These are phyloP conservation scores for Diaporthe citrichinensis DNA, from an alignment of 2,329 filamentous ascomycete species.

Conservation along the genomic window DNA sequence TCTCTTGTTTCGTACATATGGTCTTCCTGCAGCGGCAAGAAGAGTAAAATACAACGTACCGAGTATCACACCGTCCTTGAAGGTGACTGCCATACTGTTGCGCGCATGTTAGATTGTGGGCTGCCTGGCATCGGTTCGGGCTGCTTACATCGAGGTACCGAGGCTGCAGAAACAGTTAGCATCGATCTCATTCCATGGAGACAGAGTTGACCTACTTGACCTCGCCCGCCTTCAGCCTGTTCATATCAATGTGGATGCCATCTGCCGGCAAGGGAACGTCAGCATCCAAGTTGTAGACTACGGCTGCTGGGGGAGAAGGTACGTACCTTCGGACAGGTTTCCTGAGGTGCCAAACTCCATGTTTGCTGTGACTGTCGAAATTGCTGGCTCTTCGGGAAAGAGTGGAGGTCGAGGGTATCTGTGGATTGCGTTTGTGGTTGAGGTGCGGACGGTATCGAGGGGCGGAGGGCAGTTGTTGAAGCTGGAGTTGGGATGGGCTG, in stretches of 20 bases:
- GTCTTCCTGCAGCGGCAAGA: background rate
- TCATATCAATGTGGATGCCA: slow-evolving; percentile 99
- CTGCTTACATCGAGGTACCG: slow-evolving; percentile 90
- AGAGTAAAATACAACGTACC: slow-evolving; percentile 61
- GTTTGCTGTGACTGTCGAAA: slow-evolving; percentile 47
- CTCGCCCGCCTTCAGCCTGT: slow-evolving; percentile 97
- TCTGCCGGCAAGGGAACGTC: slow-evolving; percentile 67
- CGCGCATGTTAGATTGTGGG: slow-evolving; percentile 47
- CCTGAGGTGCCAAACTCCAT: slow-evolving; percentile 77
- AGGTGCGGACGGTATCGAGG: slow-evolving; percentile 24
- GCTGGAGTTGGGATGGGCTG: slow-evolving; percentile 36
- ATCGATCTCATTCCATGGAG: slow-evolving; percentile 28
- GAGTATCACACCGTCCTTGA: slow-evolving; percentile 97
- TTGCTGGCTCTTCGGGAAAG: slow-evolving; percentile 3
- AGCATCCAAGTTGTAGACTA: slow-evolving; percentile 40
- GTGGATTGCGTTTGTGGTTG: background rate
- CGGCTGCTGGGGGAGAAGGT: slow-evolving; percentile 36
- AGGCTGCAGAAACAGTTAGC: slow-evolving; percentile 71
- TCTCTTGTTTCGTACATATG: background rate
- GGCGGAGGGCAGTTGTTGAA: slow-evolving; percentile 29
- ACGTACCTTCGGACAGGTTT: slow-evolving; percentile 76
- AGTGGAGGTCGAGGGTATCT: background rate
- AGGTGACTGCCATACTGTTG: slow-evolving; percentile 95
- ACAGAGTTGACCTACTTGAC: slow-evolving; percentile 82
- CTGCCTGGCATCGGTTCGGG: slow-evolving; percentile 44